These are phyloP conservation scores for Lyophyllum atratum DNA, from an alignment of 768 basidiomycete species.

Conservation along the genomic window DNA sequence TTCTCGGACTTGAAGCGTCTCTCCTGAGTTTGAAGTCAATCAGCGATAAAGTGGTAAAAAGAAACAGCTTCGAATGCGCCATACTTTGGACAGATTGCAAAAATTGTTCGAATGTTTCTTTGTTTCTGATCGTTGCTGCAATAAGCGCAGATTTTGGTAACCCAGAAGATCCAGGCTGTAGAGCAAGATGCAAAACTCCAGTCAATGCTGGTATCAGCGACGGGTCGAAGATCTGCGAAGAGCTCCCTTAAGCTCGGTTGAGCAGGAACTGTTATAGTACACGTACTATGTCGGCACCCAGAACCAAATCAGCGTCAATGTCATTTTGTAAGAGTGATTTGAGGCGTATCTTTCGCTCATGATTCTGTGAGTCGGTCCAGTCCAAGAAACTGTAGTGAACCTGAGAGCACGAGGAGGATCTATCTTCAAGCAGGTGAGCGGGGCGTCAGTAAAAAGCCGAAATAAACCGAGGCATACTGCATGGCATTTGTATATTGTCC, in stretches of 20 bases:
- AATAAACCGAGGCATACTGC: constrained; percentile 56
- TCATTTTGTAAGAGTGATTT: constrained; percentile 39
- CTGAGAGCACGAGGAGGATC: constrained; percentile 49
- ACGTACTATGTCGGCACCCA: constrained; percentile 71
- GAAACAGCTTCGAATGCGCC: neutral
- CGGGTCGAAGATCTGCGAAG: constrained; percentile 71
- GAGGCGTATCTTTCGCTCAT: constrained; percentile 22
- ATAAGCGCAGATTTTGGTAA: constrained; percentile 39
- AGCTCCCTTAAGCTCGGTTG: neutral
- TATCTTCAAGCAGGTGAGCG: constrained; percentile 40
- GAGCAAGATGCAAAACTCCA: constrained; percentile 44
- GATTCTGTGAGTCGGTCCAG: constrained; percentile 62
- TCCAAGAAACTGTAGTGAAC: constrained; percentile 54
- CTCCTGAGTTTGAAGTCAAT: constrained; percentile 15
- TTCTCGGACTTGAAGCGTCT: constrained; percentile 27
- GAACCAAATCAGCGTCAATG: constrained; percentile 54
- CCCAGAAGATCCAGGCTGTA: constrained; percentile 27
- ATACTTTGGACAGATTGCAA: constrained; percentile 35
- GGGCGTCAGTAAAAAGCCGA: constrained; percentile 5
- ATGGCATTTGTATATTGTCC: constrained; percentile 59
- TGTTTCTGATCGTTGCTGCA: constrained; percentile 59
- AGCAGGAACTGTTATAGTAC: neutral
- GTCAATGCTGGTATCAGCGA: constrained; percentile 58
- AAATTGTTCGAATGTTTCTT: constrained; percentile 52
- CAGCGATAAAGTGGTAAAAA: neutral